A percentile compares a stretch with the other conserved stretches of the same genome.
phyloP scores from a whole-genome alignment of 805 yeast genomes.

The Wickerhamiella shivajii region DNA sequence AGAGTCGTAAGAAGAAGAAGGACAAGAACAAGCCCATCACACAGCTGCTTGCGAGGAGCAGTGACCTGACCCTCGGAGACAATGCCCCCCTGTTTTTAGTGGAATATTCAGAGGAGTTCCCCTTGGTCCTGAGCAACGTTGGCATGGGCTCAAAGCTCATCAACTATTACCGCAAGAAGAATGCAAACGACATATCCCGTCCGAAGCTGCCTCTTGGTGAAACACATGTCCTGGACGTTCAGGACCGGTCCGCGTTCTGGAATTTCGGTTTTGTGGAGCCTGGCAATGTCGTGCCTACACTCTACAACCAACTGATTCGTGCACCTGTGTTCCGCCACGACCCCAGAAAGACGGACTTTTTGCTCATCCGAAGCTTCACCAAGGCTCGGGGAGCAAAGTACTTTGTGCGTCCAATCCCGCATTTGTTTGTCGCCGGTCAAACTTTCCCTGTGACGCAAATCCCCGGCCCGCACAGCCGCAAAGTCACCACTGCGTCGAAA shows the following conservation, averaged over 20 bases:
- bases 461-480: slow-evolving; percentile 96
- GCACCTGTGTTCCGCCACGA: slow-evolving; percentile 92
- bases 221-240: slow-evolving; percentile 89
- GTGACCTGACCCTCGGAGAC: slow-evolving; percentile 75
- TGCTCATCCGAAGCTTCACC: slow-evolving; percentile 60
- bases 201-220: slow-evolving; percentile 88
- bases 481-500: slow-evolving; percentile 83
- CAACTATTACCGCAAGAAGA: slow-evolving; percentile 77
- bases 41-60: slow-evolving; percentile 54
- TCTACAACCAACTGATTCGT: slow-evolving; percentile 78
- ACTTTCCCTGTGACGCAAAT: slow-evolving; percentile 84
- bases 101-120: slow-evolving; percentile 86
- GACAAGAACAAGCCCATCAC: slow-evolving; percentile 72
- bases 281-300: slow-evolving; percentile 85
- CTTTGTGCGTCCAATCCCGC: slow-evolving; percentile 53
- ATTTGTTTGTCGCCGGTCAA: slow-evolving; percentile 80
- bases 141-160: slow-evolving; percentile 95
- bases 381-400: slow-evolving; percentile 54
- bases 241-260: slow-evolving; percentile 96
- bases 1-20: slow-evolving; percentile 69
- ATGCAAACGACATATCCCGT: slow-evolving; percentile 66
- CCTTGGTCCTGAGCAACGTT: slow-evolving; percentile 65
- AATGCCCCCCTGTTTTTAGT: slow-evolving; percentile 59
- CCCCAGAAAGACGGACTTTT: slow-evolving; percentile 59
- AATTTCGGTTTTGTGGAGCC: slow-evolving; percentile 93